Base-by-base conservation (phyloP, 2,329 filamentous ascomycete genomes). In the Basipetospora chlamydospora region DNA sequence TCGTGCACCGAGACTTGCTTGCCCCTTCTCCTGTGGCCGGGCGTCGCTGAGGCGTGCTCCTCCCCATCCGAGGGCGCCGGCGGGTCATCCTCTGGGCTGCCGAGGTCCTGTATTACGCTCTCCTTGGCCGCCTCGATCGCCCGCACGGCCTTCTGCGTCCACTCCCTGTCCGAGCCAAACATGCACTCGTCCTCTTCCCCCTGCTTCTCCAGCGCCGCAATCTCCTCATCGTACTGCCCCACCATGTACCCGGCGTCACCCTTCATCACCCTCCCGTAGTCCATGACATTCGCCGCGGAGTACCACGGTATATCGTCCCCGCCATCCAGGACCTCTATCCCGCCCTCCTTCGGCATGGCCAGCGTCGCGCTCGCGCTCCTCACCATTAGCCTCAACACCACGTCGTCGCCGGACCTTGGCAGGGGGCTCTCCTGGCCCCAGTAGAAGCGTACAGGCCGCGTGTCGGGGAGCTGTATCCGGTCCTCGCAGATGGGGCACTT, bases 401-500 rank as follows among this genome's bases (percentile, higher is more conserved):
- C 83, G 55, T 98, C 90, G 32, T 82, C 80, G 8, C 88, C 88
- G 49, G 88, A 80, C 23, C 77, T 70, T 4, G 87, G 85, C 25
- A 85, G 61, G 26, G 81, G 73, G 29, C 76, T 78, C 57, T 96
- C 87, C 56, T 95, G 86, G 1, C 86, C 88, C 26, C 73, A 73
- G 49, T 94, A 95, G 69, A 90, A 95, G 33, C 87, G 73, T 16
- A 95, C 87, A 2, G 90, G 86, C 33, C 83, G 70, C 16, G 82
- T 84, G 44, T 98, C 90, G 7, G 83, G 80, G n/a, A 87, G 69
- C 52, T 90, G 93, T n/a, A 98, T 74, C 33, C 73, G 77, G 54
- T 98, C 90, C 61, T 84, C 90, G 55, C 90, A 98, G 23, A 98
- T 87, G 0, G 90, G 88, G 47, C 90, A 98, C 54, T 93, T 94